Evolutionary conservation across 306 rosid genomes (phyloP).

Genomic region (barrel medic (Medicago truncatula)): DNA sequence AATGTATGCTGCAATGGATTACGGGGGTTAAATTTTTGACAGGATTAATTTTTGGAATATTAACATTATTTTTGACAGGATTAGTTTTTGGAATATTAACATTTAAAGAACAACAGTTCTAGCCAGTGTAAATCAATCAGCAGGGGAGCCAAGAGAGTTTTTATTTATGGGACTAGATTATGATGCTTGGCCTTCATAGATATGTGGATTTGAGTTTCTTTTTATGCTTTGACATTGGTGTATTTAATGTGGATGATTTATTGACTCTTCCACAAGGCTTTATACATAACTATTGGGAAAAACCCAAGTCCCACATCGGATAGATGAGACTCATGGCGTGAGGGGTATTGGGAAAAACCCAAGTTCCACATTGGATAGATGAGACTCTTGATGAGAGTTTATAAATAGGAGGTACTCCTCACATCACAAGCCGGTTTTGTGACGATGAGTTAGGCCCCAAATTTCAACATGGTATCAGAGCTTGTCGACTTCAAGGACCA

Average conservation of each 20-base stretch:
- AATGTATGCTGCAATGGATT: constrained; percentile 22
- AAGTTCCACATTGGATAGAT: too few relatives aligned
- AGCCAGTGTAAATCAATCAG: not conserved
- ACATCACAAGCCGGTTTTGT: too few relatives aligned
- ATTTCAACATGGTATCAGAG: too few relatives aligned
- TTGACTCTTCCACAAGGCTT: constrained; percentile 7
- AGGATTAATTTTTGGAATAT: constrained; percentile 6
- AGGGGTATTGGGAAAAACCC: too few relatives aligned
- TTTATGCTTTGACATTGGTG: constrained; percentile 32
- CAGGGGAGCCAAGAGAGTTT: constrained; percentile 1
- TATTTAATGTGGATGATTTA: constrained; percentile 12
- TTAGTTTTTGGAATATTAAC: constrained; percentile 10
- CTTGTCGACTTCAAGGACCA: too few relatives aligned
- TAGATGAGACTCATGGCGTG: too few relatives aligned
- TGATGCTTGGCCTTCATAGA: constrained; percentile 12
- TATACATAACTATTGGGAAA: too few relatives aligned
- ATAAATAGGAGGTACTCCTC: too few relatives aligned
- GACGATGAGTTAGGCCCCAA: too few relatives aligned
- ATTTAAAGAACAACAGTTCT: not conserved
- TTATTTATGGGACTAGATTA: constrained; percentile 19
- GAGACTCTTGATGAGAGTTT: too few relatives aligned
- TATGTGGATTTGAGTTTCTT: not conserved
- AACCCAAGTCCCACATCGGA: too few relatives aligned
- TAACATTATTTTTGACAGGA: constrained; percentile 4
- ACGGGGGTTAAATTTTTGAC: not conserved